A percentile compares a stretch with the other conserved stretches of the same genome.
These are phyloP conservation scores for Ciborinia camelliae DNA, from an alignment of 2,329 filamentous ascomycete species.

Conservation along the genomic window DNA sequence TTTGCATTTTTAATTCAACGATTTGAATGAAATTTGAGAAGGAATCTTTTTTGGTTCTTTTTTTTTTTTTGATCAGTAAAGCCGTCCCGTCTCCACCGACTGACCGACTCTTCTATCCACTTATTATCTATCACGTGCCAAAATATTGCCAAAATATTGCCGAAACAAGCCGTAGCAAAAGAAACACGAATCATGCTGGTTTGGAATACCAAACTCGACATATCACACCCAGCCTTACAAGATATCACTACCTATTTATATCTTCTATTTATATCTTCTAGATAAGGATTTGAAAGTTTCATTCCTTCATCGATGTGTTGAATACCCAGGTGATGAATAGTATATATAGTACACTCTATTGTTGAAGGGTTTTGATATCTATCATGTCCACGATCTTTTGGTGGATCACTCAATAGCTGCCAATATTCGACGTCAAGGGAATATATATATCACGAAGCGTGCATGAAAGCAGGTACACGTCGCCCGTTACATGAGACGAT, in stretches of 20 bases:
- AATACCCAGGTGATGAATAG: not conserved
- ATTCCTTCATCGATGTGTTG: not conserved
- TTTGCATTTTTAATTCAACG: not conserved
- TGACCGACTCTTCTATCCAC: conserved; percentile 6
- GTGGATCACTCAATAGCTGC: not conserved
- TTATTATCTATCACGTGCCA: not conserved
- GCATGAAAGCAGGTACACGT: not conserved
- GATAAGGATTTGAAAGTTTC: not conserved
- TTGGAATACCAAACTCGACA: not conserved
- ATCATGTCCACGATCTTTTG: not conserved
- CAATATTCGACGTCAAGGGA: not conserved
- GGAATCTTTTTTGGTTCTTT: too few species aligned
- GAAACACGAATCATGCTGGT: not conserved
- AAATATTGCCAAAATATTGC: not conserved
- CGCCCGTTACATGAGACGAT: not conserved
- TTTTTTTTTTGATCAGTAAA: too few species aligned
- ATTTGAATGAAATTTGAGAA: not conserved
- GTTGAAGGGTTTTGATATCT: not conserved
- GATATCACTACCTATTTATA: not conserved
- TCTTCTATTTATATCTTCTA: not conserved
- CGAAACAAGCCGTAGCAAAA: not conserved
- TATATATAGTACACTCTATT: not conserved
- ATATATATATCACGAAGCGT: conserved; percentile 7
- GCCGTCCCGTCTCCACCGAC: too few species aligned
- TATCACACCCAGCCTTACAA: not conserved